Conservation (phyloP, 2,329 filamentous ascomycete genomes). For the Cephalotrichum gorgonifer region DNA sequence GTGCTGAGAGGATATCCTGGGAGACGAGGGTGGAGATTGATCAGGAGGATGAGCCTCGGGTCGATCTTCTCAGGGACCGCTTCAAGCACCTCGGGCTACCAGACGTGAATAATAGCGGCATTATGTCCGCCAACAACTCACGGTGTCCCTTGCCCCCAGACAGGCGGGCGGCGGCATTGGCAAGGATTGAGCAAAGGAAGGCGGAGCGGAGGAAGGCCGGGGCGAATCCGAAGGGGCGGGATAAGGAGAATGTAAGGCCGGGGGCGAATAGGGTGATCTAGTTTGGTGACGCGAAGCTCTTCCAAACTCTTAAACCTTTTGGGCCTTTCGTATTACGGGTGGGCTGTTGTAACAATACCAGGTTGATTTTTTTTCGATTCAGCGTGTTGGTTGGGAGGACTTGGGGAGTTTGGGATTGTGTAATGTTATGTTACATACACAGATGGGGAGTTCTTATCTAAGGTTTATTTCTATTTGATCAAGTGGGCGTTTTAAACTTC, state of each 20-base stretch:
- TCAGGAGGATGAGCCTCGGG: slow-evolving; percentile 13
- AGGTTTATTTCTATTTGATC: no score
- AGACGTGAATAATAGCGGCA: slow-evolving; percentile 18
- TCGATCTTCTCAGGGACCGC: slow-evolving; percentile 34
- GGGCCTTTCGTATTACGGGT: no score
- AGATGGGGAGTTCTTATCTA: no score
- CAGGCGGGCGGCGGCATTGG: slow-evolving; percentile 42
- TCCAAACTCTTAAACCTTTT: no score
- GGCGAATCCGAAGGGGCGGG: slow-evolving; percentile 17
- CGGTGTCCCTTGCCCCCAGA: slow-evolving; percentile 37
- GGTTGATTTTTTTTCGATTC: no score
- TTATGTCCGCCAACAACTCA: slow-evolving; percentile 26
- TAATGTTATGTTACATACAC: no score
- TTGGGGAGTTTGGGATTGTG: no score
- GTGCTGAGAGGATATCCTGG: background rate
- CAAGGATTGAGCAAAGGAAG: slow-evolving; percentile 41
- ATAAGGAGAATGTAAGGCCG: slow-evolving; percentile 43
- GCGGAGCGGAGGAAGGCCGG: slow-evolving; percentile 34
- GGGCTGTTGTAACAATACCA: no score
- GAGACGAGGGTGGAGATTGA: background rate
- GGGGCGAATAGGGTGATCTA: background rate
- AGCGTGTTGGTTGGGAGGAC: no score
- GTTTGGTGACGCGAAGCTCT: no score
- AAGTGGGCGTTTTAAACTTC: no score
- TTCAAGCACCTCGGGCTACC: slow-evolving; percentile 34